Evolutionary conservation across 306 rosid genomes (phyloP).

Genomic region (Parietaria judaica): DNA sequence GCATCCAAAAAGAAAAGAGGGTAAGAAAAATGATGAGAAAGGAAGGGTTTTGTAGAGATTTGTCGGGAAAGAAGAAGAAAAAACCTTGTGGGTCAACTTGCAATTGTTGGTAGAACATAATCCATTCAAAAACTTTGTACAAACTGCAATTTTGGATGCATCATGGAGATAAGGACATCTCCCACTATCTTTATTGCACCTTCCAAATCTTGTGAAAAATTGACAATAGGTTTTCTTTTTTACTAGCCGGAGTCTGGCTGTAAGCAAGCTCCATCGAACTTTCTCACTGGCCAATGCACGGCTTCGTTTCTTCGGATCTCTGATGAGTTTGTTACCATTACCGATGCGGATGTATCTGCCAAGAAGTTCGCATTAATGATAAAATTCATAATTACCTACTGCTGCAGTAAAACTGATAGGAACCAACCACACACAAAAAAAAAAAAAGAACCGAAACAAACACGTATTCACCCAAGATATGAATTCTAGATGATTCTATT

Average conservation of each 20-base stretch:
- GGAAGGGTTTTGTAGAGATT: conserved; percentile 1
- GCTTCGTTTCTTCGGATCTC: conserved; percentile 87
- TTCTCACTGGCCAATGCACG: conserved; percentile 88
- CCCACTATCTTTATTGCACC: conserved; percentile 82
- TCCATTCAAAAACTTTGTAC: conserved; percentile 90
- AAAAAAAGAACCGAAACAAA: too few relatives aligned
- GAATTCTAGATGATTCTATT: too few relatives aligned
- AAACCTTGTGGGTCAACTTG: conserved; percentile 96
- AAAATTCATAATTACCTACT: conserved; percentile 12
- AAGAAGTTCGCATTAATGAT: conserved; percentile 16
- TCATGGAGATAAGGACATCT: conserved; percentile 94
- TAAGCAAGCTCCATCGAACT: conserved; percentile 97
- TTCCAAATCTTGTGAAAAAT: conserved; percentile 89
- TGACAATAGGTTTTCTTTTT: conserved; percentile 85
- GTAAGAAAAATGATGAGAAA: conserved; percentile 1
- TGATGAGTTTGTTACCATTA: conserved; percentile 80
- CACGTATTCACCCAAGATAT: too few relatives aligned
- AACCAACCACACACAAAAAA: too few relatives aligned
- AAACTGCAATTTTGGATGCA: conserved; percentile 90
- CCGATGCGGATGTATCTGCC: conserved; percentile 86
- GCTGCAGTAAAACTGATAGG: too few relatives aligned
- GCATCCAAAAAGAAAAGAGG: conserved; percentile 10
- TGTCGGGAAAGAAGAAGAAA: conserved; percentile 16
- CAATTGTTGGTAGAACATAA: conserved; percentile 77
- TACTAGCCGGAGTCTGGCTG: conserved; percentile 87